These are phyloP conservation scores for Paramecium caudatum DNA, from an alignment of 73 alveolate genomes.

Conservation along the genomic window DNA sequence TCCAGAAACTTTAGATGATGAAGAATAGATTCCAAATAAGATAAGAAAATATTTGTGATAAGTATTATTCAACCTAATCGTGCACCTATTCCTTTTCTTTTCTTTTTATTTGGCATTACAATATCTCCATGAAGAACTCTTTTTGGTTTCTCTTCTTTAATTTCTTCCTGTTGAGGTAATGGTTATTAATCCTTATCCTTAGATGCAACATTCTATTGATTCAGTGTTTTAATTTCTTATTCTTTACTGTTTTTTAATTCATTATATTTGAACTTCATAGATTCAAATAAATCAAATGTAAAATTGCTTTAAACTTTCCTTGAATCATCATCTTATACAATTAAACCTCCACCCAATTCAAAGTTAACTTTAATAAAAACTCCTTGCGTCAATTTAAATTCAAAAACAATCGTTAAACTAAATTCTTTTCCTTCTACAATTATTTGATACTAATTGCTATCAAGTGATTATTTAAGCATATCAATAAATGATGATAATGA, in stretches of 20 bases:
- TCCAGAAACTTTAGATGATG: no score
- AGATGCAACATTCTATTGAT: neutral
- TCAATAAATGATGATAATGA: neutral
- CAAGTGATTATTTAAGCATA: constrained; percentile 3
- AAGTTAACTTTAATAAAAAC: neutral
- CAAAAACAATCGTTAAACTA: neutral
- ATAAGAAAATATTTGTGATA: no score
- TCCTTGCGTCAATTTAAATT: constrained; percentile 10
- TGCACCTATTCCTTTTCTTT: constrained; percentile 57
- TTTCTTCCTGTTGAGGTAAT: neutral
- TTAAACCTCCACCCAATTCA: neutral
- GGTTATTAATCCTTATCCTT: neutral
- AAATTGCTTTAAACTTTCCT: neutral
- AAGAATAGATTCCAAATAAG: no score
- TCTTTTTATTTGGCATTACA: constrained; percentile 42
- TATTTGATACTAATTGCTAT: neutral
- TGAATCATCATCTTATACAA: neutral
- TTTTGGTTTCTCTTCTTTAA: neutral
- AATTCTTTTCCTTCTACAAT: neutral
- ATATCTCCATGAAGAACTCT: constrained; percentile 21
- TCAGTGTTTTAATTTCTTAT: constrained; percentile 4
- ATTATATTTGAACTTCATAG: neutral
- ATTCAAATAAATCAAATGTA: neutral
- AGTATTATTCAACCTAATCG: constrained; percentile 17
- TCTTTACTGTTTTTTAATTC: neutral